Base-by-base conservation (phyloP, 768 basidiomycete species). In the Pulveroboletus sp. region DNA sequence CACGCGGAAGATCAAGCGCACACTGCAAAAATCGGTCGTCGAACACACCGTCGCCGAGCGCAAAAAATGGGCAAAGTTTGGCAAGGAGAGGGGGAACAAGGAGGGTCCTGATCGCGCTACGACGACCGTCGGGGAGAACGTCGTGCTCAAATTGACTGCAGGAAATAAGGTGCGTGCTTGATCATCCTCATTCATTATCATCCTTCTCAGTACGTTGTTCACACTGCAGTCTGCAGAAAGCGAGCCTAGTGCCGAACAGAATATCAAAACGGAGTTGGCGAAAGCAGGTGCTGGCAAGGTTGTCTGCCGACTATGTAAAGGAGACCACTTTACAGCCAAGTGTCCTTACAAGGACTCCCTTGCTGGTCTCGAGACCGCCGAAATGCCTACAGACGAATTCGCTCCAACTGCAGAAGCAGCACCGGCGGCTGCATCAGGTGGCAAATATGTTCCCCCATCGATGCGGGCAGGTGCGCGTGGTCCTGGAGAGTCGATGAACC, bases 341-440 rank as follows among this genome's bases (percentile, higher is more conserved):
- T 98, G 96, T 78, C 96, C 96, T 6, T 94, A 93, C 79, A 96
- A 93, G 72, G 93, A 97, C 61, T 87, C 89, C 9, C 79, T 99
- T 13, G 85, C 84, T 10, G 87, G 82, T 4, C 74, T 93, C 41
- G 89, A 79, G 26, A 83, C 74, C 12, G 71, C 73, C 5, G 77
- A 80, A 59, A 71, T 0, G 71, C 76, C 5, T 56, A 9, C 68
- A 35, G 71, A 57, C 26, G 70, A 71, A 56, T 27, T 68, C 74
- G 3, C 65, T 68, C 19, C 73, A 16, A 63, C 73, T 12, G 56
- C 71, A 5, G 66, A 71, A 17, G 47, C 63, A 2, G 53, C 68
- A 1, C 58, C 59, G 22, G 45, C 63, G 44, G 32, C 69, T 23
- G 62, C 80, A 11, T 63, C 77, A 0, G 80, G 80, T 3, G 86